phyloP scores from a whole-genome alignment of 306 rosid species.

The Dalbergia cultrata region DNA sequence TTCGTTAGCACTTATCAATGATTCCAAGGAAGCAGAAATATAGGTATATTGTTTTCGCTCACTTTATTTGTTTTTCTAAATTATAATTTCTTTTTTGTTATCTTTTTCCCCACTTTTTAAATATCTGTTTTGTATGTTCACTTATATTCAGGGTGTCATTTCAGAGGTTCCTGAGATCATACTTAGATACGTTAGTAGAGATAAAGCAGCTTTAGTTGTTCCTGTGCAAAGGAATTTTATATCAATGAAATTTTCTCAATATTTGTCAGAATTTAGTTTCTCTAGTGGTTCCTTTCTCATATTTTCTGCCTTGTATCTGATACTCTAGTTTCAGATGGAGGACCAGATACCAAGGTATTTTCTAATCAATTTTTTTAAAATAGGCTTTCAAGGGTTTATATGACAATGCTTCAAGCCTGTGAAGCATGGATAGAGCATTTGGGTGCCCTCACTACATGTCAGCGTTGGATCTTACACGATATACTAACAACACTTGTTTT shows the following conservation, averaged over 20 bases:
- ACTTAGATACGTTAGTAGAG: slow-evolving; percentile 87
- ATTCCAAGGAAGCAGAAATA: slow-evolving; percentile 78
- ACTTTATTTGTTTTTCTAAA: slow-evolving; percentile 17
- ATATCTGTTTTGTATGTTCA: slow-evolving; percentile 34
- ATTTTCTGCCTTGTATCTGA: slow-evolving; percentile 8
- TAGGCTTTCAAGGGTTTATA: slow-evolving; percentile 91
- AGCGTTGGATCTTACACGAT: too few relatives aligned
- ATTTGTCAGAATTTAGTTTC: slow-evolving; percentile 24
- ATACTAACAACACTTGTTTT: too few relatives aligned
- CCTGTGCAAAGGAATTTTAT: too few relatives aligned
- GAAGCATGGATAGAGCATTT: too few relatives aligned
- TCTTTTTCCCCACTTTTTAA: neutral
- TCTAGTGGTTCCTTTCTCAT: slow-evolving; percentile 5
- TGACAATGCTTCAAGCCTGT: slow-evolving; percentile 57
- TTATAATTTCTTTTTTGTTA: neutral
- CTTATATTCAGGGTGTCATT: slow-evolving; percentile 69
- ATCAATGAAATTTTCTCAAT: too few relatives aligned
- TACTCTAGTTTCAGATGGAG: slow-evolving; percentile 32
- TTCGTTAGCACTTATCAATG: slow-evolving; percentile 60
- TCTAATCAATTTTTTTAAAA: neutral
- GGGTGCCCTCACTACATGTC: too few relatives aligned
- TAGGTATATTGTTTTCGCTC: slow-evolving; percentile 67
- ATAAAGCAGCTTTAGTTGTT: slow-evolving; percentile 98
- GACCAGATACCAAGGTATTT: neutral
- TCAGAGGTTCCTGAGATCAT: slow-evolving; percentile 96